Conservation (phyloP, 176 grass and related monocot species). For the Phyllostachys edulis region DNA sequence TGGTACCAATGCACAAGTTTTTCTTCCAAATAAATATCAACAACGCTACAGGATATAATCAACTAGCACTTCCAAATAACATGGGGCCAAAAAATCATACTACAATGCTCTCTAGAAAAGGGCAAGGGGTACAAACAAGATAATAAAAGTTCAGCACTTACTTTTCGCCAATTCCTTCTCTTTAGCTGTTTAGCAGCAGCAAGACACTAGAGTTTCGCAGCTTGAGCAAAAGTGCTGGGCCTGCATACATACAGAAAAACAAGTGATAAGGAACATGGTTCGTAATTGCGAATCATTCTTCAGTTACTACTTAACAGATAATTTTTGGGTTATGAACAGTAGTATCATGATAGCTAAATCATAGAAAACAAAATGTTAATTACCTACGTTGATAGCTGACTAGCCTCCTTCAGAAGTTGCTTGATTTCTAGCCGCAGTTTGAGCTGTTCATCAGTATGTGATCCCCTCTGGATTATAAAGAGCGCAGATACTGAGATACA, state of each 20-base stretch:
- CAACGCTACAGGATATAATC: not conserved
- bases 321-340: not conserved
- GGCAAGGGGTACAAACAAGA: not conserved
- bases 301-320: not conserved
- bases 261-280: not conserved
- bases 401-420: conserved; percentile 76
- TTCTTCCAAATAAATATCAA: not conserved
- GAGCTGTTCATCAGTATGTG: conserved; percentile 43
- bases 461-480: conserved; percentile 48
- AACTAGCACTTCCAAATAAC: not conserved
- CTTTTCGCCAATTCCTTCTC: conserved; percentile 67
- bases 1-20: not conserved
- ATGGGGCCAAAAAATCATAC: not conserved
- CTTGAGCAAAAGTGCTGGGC: conserved; percentile 77
- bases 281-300: not conserved
- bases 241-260: conserved; percentile 28
- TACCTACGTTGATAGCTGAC: conserved; percentile 50
- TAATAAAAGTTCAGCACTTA: conserved; percentile 16
- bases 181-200: conserved; percentile 59
- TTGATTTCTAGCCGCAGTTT: conserved; percentile 61
- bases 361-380: not conserved
- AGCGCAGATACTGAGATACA: not conserved
- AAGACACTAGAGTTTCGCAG: conserved; percentile 63
- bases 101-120: not conserved
- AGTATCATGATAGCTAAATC: not conserved